Evolutionary conservation across 768 basidiomycete genomes (phyloP).

Genomic region (Boletus reticulatus): DNA sequence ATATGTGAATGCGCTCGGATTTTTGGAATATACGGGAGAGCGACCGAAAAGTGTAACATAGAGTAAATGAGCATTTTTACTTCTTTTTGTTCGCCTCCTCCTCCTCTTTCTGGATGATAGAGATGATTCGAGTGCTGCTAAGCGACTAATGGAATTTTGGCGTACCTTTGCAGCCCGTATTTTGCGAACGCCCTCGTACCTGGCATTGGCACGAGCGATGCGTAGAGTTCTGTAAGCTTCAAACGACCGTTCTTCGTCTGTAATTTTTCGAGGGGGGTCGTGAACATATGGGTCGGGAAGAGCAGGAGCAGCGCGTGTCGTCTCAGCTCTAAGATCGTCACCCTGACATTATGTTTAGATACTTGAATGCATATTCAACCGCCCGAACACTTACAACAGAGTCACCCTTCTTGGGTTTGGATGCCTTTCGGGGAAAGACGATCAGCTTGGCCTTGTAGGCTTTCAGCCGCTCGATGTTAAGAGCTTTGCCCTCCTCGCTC

Average conservation of each 20-base stretch:
- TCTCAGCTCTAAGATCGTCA: slow-evolving; percentile 76
- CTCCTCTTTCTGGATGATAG: slow-evolving; percentile 67
- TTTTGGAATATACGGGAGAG: slow-evolving; percentile 36
- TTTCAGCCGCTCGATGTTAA: slow-evolving; percentile 93
- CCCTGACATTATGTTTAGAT: slow-evolving; percentile 44
- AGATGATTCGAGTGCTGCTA: slow-evolving; percentile 15
- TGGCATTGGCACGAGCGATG: slow-evolving; percentile 71
- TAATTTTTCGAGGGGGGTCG: slow-evolving; percentile 92
- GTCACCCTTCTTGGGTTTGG: slow-evolving; percentile 96
- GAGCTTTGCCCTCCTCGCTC: slow-evolving; percentile 93
- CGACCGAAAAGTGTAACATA: slow-evolving; percentile 22
- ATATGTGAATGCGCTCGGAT: slow-evolving; percentile 32
- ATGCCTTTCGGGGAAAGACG: slow-evolving; percentile 94
- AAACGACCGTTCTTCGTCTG: slow-evolving; percentile 84
- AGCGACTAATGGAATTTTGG: slow-evolving; percentile 5
- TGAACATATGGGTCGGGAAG: slow-evolving; percentile 65
- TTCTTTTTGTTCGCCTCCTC: slow-evolving; percentile 94
- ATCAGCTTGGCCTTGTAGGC: slow-evolving; percentile 91
- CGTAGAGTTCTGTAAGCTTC: slow-evolving; percentile 90
- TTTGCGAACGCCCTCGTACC: slow-evolving; percentile 88
- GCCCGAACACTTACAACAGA: slow-evolving; percentile 61
- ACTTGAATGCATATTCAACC: neutral
- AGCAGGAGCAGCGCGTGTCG: slow-evolving; percentile 64
- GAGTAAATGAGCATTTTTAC: slow-evolving; percentile 39
- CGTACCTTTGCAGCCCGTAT: slow-evolving; percentile 80